phyloP scores from a whole-genome alignment of 1,139 yeast genomes.

The Taphrina confusa region DNA sequence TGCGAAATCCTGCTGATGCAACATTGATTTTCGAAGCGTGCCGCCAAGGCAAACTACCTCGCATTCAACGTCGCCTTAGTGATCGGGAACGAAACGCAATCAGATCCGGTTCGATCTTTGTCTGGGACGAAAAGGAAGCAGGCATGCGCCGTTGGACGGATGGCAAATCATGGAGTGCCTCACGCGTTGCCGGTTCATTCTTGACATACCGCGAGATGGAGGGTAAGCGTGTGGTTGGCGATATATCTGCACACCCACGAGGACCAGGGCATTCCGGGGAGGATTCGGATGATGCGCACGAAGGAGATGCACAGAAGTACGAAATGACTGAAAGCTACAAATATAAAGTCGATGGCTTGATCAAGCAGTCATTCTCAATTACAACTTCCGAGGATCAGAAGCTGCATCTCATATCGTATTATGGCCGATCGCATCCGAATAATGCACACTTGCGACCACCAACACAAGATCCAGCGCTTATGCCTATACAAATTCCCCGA shows the following conservation, averaged over 20 bases:
- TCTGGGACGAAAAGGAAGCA: slow-evolving; percentile 71
- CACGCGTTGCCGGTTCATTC: slow-evolving; percentile 67
- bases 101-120: slow-evolving; percentile 61
- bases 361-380: slow-evolving; percentile 63
- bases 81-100: slow-evolving; percentile 59
- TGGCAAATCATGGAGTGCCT: slow-evolving; percentile 69
- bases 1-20: slow-evolving; percentile 63
- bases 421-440: slow-evolving; percentile 45
- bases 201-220: slow-evolving; percentile 66
- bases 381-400: slow-evolving; percentile 56
- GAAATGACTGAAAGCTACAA: slow-evolving; percentile 45
- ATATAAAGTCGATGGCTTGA: slow-evolving; percentile 55
- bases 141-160: slow-evolving; percentile 80
- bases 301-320: slow-evolving; percentile 37
- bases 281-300: slow-evolving; percentile 38
- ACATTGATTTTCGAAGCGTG: slow-evolving; percentile 65
- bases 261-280: slow-evolving; percentile 29
- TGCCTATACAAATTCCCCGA: slow-evolving; percentile 47
- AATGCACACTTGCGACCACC: slow-evolving; percentile 48
- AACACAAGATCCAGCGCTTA: slow-evolving; percentile 48
- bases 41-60: slow-evolving; percentile 58
- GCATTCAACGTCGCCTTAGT: slow-evolving; percentile 60
- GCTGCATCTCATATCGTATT: slow-evolving; percentile 61
- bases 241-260: slow-evolving; percentile 14
- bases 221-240: slow-evolving; percentile 41